phyloP scores from a whole-genome alignment of 768 basidiomycete species.

The Agaricus blazei region DNA sequence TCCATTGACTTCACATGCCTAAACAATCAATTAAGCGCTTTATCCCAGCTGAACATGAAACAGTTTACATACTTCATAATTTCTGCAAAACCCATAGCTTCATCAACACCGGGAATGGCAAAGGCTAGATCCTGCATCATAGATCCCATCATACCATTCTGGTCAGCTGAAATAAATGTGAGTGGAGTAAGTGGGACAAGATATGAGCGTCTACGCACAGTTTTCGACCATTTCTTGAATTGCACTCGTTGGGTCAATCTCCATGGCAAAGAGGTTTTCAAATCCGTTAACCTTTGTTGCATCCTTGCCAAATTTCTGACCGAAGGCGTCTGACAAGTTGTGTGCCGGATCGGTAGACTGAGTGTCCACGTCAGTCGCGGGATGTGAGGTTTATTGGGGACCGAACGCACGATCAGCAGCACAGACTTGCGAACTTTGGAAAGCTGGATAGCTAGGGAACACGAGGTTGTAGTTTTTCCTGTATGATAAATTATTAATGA shows the following conservation, averaged over 20 bases:
- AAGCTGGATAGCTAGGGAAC: slow-evolving; percentile 95
- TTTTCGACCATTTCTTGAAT: slow-evolving; percentile 99
- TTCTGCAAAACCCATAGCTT: slow-evolving; percentile 99
- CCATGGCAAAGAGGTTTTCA: slow-evolving; percentile 96
- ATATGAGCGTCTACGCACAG: slow-evolving; percentile 44
- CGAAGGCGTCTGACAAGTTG: slow-evolving; percentile 97
- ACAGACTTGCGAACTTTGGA: slow-evolving; percentile 91
- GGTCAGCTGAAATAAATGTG: slow-evolving; percentile 52
- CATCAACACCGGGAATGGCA: slow-evolving; percentile 98
- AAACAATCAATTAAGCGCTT: slow-evolving; percentile 8
- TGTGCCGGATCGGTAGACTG: slow-evolving; percentile 99
- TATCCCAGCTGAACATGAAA: background rate
- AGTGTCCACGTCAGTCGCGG: background rate
- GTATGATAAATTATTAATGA: slow-evolving; percentile 6
- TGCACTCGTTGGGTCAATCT: slow-evolving; percentile 96
- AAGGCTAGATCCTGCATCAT: slow-evolving; percentile 99
- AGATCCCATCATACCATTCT: slow-evolving; percentile 92
- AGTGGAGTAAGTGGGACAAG: slow-evolving; percentile 4
- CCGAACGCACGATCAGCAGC: slow-evolving; percentile 77
- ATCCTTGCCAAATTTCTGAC: slow-evolving; percentile 98
- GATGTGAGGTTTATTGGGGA: background rate
- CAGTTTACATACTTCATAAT: slow-evolving; percentile 87
- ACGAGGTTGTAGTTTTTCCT: slow-evolving; percentile 99
- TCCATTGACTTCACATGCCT: slow-evolving; percentile 99
- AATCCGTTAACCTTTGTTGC: slow-evolving; percentile 98